These are phyloP conservation scores for Fusarium coffeatum DNA, from an alignment of 2,329 filamentous ascomycete species.

Conservation along the genomic window DNA sequence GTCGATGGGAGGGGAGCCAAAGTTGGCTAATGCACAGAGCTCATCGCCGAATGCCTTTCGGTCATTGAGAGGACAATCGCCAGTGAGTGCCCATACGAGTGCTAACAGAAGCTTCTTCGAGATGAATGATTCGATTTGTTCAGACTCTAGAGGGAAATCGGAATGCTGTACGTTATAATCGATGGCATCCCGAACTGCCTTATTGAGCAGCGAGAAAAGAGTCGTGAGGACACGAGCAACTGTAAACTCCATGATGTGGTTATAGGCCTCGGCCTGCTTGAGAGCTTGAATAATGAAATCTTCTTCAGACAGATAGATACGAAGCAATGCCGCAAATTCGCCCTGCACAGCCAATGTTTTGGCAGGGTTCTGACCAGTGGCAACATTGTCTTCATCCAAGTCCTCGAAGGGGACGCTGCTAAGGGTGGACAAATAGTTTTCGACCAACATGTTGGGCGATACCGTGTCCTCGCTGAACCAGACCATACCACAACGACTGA, in stretches of 20 bases:
- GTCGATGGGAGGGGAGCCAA: conserved; percentile 84
- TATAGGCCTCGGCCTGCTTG: conserved; percentile 79
- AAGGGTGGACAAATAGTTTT: conserved; percentile 88
- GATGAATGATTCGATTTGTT: conserved; percentile 89
- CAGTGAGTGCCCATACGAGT: conserved; percentile 94
- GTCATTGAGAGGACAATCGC: conserved; percentile 89
- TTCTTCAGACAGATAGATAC: conserved; percentile 79
- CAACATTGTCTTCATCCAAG: conserved; percentile 89
- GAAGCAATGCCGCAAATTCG: conserved; percentile 82
- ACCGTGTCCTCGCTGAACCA: conserved; percentile 99
- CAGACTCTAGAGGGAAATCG: conserved; percentile 91
- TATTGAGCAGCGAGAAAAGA: conserved; percentile 94
- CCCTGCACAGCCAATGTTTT: conserved; percentile 83
- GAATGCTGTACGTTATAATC: conserved; percentile 96
- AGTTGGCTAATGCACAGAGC: conserved; percentile 82
- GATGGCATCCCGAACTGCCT: conserved; percentile 88
- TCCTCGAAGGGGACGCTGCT: conserved; percentile 90
- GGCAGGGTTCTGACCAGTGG: conserved; percentile 78
- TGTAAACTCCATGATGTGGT: conserved; percentile 99
- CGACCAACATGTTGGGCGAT: conserved; percentile 89
- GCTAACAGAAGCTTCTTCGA: conserved; percentile 95
- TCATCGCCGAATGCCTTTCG: conserved; percentile 91
- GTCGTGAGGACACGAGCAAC: conserved; percentile 90
- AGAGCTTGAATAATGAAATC: conserved; percentile 84
- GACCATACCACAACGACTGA: conserved; percentile 99